Evolutionary conservation across 768 basidiomycete genomes (phyloP), one percentile per base, ranked within the genome.

Genomic region (Agrocybe praecox): DNA sequence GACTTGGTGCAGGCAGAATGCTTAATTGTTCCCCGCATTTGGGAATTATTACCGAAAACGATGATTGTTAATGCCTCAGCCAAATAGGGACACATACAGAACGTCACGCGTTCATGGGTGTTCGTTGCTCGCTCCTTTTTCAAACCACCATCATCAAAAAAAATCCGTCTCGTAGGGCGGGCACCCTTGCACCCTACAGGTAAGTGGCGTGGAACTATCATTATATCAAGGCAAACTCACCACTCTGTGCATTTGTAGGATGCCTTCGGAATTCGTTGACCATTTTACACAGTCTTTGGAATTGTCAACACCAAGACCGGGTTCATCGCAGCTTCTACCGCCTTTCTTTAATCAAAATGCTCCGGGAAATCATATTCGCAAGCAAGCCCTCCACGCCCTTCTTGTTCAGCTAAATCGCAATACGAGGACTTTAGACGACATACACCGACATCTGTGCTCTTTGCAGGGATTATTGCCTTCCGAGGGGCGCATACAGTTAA

Each of bases 231-330:
- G 9, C 26, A 29, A 9, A 29, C 4, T 29, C 9, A 5, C 26
- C 4, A 5, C 26, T 5, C 26, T 9, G 9, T 29, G 5, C 26
- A 29, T 29, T 29, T 29, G 26, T 29, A 42, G 12, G 18, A 69
- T 69, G 74, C 68, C 73, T 48, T 76, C 79, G 40, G 69, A 73
- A 43, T 79, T 80, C 57, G 74, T 76, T 21, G 65, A 69, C 46
- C 71, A 76, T 48, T 70, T 79, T 54, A 68, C 74, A 24, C 66
- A 71, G 52, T 66, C 70, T 48, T 66, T 76, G 43, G 55, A 63
- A 42, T 58, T 70, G 42, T 66, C 66, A 9, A 63, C 61, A 47
- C 66, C 55, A 36, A 69, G 53, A 43, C 65, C 70, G 52, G 53
- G 43, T 11, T 69, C 36, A 8, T 63, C 58, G 46, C 14, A 40